A percentile compares a stretch with the other conserved stretches of the same genome.
phyloP scores from a whole-genome alignment of 129 eudicot species.

The Oenanthe sinensis region DNA sequence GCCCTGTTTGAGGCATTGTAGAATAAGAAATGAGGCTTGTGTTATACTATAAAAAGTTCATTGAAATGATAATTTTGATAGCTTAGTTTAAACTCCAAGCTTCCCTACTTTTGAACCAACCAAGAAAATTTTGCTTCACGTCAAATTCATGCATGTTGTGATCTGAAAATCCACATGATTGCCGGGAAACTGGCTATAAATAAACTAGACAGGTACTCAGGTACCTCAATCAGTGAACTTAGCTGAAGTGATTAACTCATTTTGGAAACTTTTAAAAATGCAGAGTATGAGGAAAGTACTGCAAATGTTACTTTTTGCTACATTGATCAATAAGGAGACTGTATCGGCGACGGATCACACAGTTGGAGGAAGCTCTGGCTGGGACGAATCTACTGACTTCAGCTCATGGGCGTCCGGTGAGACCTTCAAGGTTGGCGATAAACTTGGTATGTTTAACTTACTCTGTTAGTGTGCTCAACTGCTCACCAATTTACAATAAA shows the following conservation, averaged over 20 bases:
- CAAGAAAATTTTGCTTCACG: slow-evolving; percentile 27
- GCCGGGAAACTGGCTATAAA: background rate
- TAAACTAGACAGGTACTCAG: background rate
- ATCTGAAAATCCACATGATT: background rate
- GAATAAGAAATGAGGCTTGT: background rate
- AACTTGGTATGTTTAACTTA: slow-evolving; percentile 39
- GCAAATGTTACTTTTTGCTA: slow-evolving; percentile 17
- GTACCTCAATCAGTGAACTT: slow-evolving; percentile 6
- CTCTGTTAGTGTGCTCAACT: background rate
- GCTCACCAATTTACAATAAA: background rate
- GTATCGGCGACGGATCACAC: slow-evolving; percentile 36
- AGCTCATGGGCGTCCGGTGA: slow-evolving; percentile 63
- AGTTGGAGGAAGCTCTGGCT: slow-evolving; percentile 86
- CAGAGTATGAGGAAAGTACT: slow-evolving; percentile 24
- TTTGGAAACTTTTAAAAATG: slow-evolving; percentile 20
- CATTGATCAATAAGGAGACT: slow-evolving; percentile 12
- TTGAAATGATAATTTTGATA: slow-evolving; percentile 16
- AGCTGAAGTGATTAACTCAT: background rate
- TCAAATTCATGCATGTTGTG: background rate
- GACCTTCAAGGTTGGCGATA: slow-evolving; percentile 75
- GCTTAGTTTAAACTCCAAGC: slow-evolving; percentile 39
- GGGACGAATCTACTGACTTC: slow-evolving; percentile 71
- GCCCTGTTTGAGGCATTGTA: background rate
- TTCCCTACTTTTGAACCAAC: slow-evolving; percentile 7
- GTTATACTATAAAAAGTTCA: background rate